Base-by-base conservation (phyloP, 352 stramenopile genomes). In the Aphanomyces cochlioides region DNA sequence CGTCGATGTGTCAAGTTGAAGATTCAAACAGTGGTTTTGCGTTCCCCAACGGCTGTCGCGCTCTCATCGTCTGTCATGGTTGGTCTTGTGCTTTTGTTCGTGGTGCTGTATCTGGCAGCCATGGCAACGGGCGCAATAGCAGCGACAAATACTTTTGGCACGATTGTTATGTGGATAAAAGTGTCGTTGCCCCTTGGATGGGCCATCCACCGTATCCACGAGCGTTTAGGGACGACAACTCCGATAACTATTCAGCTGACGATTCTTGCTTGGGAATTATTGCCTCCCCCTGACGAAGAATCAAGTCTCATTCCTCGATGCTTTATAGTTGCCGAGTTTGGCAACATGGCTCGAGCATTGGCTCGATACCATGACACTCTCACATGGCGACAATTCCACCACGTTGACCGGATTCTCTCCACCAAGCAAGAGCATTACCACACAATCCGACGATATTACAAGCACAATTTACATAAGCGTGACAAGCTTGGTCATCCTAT, bases 401-500 rank as follows among this genome's bases (percentile, higher is more conserved):
- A 87, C 50, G 83, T 81, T 1, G 88, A 96, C 54, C 74, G 60
- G 0, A 87, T 95, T 38, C 78, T 96, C 4, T 56, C 74, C 12
- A 78, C 74, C 19, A 83, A 83, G 0, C 85, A 94, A 54, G 71
- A 60, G 41, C 76, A 88, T 47, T 94, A 90, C 69, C 69, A 81
- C 47, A 78, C 69, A 4, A 91, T 93, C 74, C 92, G 92, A 74
- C 68, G 75, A 79, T 77, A 86, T 60, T 92, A 92, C 79, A 85
- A 82, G 28, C 86, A 94, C 57, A 90, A 73, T 68, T 70, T 92
- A 4, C 86, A 92, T 77, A 94, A 94, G 72, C 78, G 78, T 7
- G 84, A 92, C 78, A 91, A 90, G 57, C 72, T 90, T 0, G 85
- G 85, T 0, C 84, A 93, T 28, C 85, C 87, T 0, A 74, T 95